A percentile compares a stretch with the other conserved stretches of the same genome.
Conservation (phyloP, 345 rosid genomes). For the Linum tenue region DNA sequence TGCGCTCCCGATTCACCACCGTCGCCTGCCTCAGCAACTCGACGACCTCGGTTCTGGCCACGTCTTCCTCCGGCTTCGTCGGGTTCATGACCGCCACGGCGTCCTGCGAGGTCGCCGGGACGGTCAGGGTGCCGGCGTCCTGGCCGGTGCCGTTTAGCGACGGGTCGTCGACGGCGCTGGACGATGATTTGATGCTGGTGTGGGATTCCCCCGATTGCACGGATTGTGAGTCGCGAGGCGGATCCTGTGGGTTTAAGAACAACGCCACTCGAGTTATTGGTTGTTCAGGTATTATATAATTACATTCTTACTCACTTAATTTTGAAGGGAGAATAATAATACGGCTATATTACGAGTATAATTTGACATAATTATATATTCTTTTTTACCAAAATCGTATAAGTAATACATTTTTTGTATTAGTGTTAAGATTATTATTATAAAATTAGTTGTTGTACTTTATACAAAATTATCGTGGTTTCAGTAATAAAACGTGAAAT, state of each 20-base stretch:
- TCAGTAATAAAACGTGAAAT: too few relatives aligned
- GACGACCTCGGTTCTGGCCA: constrained; percentile 45
- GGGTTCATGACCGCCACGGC: constrained; percentile 20
- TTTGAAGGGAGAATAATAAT: too few relatives aligned
- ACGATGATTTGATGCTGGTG: constrained; percentile 36
- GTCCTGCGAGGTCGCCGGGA: constrained; percentile 28
- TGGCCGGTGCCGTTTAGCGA: constrained; percentile 21
- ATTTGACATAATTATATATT: too few relatives aligned
- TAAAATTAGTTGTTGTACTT: too few relatives aligned
- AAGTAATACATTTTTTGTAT: too few relatives aligned
- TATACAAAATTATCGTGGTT: too few relatives aligned
- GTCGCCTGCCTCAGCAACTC: constrained; percentile 55
- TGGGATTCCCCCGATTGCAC: constrained; percentile 55
- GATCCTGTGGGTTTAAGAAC: constrained; percentile 38
- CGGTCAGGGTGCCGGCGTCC: constrained; percentile 40
- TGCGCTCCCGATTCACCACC: constrained; percentile 22
- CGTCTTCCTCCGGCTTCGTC: constrained; percentile 27
- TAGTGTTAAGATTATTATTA: too few relatives aligned
- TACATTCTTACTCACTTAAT: too few relatives aligned
- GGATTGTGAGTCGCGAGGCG: constrained; percentile 38
- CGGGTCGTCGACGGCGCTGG: constrained; percentile 29
- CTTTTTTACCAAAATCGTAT: too few relatives aligned
- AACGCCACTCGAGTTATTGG: constrained; percentile 30
- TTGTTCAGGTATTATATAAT: constrained; percentile 23
- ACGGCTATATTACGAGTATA: too few relatives aligned